Evolutionary conservation across 345 rosid species (phyloP), one percentile per base, ranked within the genome.

Genomic region (Boechera retrofracta): DNA sequence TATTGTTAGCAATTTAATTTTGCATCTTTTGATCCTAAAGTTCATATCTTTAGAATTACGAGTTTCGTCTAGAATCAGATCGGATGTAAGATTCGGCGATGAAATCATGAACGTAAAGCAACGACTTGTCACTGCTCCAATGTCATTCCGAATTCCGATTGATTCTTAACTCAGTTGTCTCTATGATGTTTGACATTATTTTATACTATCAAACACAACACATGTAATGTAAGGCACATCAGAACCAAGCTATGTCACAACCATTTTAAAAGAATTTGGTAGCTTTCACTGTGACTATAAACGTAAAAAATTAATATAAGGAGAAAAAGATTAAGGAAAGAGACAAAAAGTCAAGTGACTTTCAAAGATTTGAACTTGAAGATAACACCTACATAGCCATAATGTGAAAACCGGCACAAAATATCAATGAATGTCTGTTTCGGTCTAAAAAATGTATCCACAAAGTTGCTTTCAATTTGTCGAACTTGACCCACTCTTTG

Each of bases 401-500:
- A 49, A 11, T 52, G 69, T 73, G 77, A 73, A 72, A 72, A 42
- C 55, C 33, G 0, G 31, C 31, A 36, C 11, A 18, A 36, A 11
- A 36, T 60, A 65, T 62, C 52, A 41, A 69, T 28, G 2, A n/a
- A 53, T 42, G 41, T 73, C 52, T 61, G 29, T 54, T 52, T 73
- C 42, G 42, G 77, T 39, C 77, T 58, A 24, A 1, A 54, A 9
- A n/a, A 54, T 10, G 44, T 42, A 74, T 74, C 59, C 59, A 66
- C 59, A 66, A 74, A 66, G 77, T 66, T 74, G 66, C 73, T 59
- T 67, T 75, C 72, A 65, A 6, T 33, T 24, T 65, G 12, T 65
- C 51, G 39, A 2, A 57, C 78, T 75, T 66, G 79, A 67, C 79
- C 79, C 62, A 67, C 55, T 67, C 73, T 68, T 49, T 67, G 74